phyloP scores from a whole-genome alignment of 1,284 basidiomycete genomes.

The Moesziomyces parantarcticus region DNA sequence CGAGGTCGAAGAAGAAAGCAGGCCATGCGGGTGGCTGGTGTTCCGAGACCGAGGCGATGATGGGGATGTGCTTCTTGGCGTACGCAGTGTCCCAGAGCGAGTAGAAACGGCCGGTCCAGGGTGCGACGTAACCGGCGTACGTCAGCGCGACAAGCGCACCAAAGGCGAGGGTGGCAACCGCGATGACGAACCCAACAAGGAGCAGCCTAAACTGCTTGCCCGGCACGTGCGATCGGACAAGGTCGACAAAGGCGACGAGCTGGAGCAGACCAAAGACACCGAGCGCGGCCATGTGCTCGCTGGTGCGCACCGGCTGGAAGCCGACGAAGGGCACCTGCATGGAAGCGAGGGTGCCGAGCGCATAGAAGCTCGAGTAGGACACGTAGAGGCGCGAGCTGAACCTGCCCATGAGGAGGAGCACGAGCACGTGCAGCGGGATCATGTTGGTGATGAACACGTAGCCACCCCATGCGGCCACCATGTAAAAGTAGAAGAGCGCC shows the following conservation, averaged over 20 bases:
- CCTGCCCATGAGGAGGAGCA: constrained; percentile 95
- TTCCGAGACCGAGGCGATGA: constrained; percentile 99
- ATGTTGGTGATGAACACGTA: constrained; percentile 99
- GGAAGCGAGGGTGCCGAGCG: constrained; percentile 92
- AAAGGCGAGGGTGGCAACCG: constrained; percentile 77
- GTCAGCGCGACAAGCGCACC: constrained; percentile 75
- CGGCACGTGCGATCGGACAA: constrained; percentile 87
- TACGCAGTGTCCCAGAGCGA: constrained; percentile 99
- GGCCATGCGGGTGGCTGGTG: constrained; percentile 99
- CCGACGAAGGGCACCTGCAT: constrained; percentile 99
- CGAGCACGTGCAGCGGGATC: constrained; percentile 94
- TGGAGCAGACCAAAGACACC: constrained; percentile 97
- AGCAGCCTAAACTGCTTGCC: constrained; percentile 92
- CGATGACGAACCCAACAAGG: constrained; percentile 72
- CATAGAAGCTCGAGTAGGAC: constrained; percentile 96
- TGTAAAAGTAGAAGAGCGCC: constrained; percentile 99
- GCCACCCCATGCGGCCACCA: constrained; percentile 99
- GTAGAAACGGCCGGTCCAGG: constrained; percentile 99
- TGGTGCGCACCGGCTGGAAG: constrained; percentile 96
- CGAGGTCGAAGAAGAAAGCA: constrained; percentile 98
- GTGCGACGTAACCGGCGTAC: constrained; percentile 94
- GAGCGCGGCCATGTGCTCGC: constrained; percentile 98
- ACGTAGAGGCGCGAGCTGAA: constrained; percentile 92
- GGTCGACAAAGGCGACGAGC: constrained; percentile 91
- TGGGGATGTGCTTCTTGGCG: constrained; percentile 95